These are phyloP conservation scores for Chaetoceros tenuissimus DNA, from an alignment of 108 stramenopile species.

Conservation along the genomic window DNA sequence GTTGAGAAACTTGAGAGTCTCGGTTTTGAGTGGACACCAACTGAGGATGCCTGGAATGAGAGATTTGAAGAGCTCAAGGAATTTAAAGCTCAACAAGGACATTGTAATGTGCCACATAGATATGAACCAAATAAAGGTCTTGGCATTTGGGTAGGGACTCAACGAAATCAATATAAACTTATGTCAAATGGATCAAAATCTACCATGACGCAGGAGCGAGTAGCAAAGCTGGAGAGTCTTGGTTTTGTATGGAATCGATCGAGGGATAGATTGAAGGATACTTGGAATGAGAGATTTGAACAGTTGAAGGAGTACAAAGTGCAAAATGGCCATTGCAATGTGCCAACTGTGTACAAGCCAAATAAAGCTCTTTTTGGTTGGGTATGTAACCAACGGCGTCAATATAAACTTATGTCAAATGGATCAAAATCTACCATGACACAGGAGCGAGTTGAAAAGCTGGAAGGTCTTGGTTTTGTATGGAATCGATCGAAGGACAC, in stretches of 20 bases:
- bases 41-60: no score
- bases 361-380: background rate
- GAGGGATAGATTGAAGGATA: no score
- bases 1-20: background rate
- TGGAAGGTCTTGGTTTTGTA: background rate
- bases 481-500: no score
- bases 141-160: slow-evolving; percentile 7
- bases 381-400: background rate
- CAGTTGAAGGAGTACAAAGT: slow-evolving; percentile 4
- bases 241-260: slow-evolving; percentile 14
- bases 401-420: background rate
- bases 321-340: background rate
- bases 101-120: background rate
- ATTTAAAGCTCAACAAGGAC: background rate
- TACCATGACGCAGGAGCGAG: slow-evolving; percentile 4
- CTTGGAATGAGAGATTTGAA: slow-evolving; percentile 10
- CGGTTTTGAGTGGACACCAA: no score
- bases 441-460: background rate
- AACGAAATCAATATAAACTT: slow-evolving; percentile 5
- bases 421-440: background rate
- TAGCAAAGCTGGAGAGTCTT: slow-evolving; percentile 8
- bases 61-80: background rate
- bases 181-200: background rate
- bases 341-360: background rate
- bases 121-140: background rate